phyloP scores from a whole-genome alignment of 257 asterid species.

The Ajuga chamaepitys region DNA sequence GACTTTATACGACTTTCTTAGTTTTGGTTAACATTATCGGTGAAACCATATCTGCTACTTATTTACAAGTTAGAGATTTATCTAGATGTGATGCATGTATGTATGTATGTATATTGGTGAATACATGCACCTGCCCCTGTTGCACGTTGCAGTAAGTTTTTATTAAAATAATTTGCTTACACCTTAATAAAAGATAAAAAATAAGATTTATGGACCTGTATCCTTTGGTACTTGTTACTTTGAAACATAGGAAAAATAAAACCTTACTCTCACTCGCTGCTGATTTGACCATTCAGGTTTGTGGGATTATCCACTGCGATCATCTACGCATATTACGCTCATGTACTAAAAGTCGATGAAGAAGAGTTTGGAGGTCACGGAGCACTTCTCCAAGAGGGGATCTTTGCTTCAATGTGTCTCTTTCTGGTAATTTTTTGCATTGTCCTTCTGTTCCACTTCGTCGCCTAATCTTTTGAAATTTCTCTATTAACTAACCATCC shows the following conservation, averaged over 20 bases:
- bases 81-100: background rate
- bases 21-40: background rate
- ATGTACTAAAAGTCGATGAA: slow-evolving; percentile 76
- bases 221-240: background rate
- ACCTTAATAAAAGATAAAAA: background rate
- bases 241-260: background rate
- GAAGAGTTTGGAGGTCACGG: slow-evolving; percentile 96
- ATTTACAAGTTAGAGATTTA: background rate
- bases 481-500: background rate
- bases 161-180: background rate
- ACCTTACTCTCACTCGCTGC: background rate
- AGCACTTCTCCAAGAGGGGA: slow-evolving; percentile 92
- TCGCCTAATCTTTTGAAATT: background rate
- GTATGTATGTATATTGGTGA: background rate
- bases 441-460: background rate
- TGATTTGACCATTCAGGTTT: slow-evolving; percentile 43
- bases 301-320: slow-evolving; percentile 64
- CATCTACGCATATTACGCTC: slow-evolving; percentile 72
- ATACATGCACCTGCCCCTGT: background rate
- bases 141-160: background rate
- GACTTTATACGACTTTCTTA: background rate
- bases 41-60: background rate
- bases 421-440: slow-evolving; percentile 53
- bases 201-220: background rate
- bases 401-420: slow-evolving; percentile 80